A percentile compares a stretch with the other conserved stretches of the same genome.
Conservation (phyloP, 78 protist genomes). For the Tieghemostelium lacteum region DNA sequence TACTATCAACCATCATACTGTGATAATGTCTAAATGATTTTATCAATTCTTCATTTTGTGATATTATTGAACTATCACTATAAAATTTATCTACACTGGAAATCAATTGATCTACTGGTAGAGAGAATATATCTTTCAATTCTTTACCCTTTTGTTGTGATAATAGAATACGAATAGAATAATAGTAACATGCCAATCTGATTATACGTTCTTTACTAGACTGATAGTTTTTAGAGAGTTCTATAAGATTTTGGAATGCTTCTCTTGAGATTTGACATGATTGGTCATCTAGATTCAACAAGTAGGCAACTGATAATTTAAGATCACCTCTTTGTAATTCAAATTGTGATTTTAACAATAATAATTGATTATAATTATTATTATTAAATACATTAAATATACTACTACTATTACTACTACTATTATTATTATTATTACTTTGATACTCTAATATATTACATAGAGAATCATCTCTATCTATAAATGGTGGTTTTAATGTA, state of each 20-base stretch:
- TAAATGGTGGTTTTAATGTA: slow-evolving; percentile 40
- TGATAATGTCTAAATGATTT: slow-evolving; percentile 19
- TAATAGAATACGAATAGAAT: slow-evolving; percentile 9
- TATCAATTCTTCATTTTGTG: too few species aligned
- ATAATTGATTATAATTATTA: neutral
- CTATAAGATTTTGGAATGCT: neutral
- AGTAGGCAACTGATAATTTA: slow-evolving; percentile 6
- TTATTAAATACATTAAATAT: neutral
- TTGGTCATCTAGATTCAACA: neutral
- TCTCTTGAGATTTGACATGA: neutral
- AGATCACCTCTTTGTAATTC: slow-evolving; percentile 32
- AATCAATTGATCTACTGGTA: slow-evolving; percentile 7
- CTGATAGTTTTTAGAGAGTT: neutral
- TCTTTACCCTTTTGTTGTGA: neutral
- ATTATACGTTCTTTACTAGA: slow-evolving; percentile 49
- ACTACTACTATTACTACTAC: neutral
- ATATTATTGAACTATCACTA: neutral
- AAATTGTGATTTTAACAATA: neutral
- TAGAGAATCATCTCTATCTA: slow-evolving; percentile 16
- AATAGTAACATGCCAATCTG: slow-evolving; percentile 54
- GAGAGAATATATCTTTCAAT: neutral
- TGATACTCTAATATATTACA: neutral
- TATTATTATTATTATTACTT: neutral
- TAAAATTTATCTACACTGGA: neutral
- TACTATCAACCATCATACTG: slow-evolving; percentile 37